Evolutionary conservation across 1,284 basidiomycete species (phyloP), one percentile per base, ranked within the genome.

Genomic region (Amylostereum chailletii): DNA sequence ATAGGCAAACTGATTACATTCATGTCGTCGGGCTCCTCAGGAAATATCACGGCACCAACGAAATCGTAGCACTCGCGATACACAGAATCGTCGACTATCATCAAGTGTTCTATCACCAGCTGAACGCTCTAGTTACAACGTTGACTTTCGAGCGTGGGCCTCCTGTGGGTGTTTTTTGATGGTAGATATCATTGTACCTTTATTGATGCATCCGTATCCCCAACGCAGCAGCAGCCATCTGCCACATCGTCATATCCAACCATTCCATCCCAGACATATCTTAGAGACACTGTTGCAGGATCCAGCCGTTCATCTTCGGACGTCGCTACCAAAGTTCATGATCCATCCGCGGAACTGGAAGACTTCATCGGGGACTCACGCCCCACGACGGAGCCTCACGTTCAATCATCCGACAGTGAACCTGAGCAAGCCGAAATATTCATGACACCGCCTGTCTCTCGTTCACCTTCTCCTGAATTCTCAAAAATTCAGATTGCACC

Each of bases 111-210:
- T 41, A 36, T 36, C 47, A 49, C 30, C 64, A 74, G 41, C 57
- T 80, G 44, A 80, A 82, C 54, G 66, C 69, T 7, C 74, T 81
- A 56, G 65, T 70, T 27, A 68, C 72, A 10, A 71, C 66, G 34
- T 55, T 80, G 51, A 68, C 69, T 50, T 60, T 75, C 51, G 74
- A 77, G 54, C 69, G 72, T 42, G 78, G 19, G 26, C 33, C 10
- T 9, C 10, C 10, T 8, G 45, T 46, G 4, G 39, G 33, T 46
- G 19, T 31, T 27, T 7, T 6, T 30, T 30, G 11, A 19, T n/a
- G n/a, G n/a, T n/a, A n/a, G n/a, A n/a, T n/a, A n/a, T n/a, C n/a
- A n/a, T n/a, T n/a, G n/a, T n/a, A n/a, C n/a, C n/a, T n/a, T n/a
- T n/a, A n/a, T n/a, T n/a, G n/a, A n/a, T n/a, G n/a, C n/a, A n/a